These are phyloP conservation scores for Fusarium clavum DNA, from an alignment of 2,329 filamentous ascomycete species.

Conservation along the genomic window DNA sequence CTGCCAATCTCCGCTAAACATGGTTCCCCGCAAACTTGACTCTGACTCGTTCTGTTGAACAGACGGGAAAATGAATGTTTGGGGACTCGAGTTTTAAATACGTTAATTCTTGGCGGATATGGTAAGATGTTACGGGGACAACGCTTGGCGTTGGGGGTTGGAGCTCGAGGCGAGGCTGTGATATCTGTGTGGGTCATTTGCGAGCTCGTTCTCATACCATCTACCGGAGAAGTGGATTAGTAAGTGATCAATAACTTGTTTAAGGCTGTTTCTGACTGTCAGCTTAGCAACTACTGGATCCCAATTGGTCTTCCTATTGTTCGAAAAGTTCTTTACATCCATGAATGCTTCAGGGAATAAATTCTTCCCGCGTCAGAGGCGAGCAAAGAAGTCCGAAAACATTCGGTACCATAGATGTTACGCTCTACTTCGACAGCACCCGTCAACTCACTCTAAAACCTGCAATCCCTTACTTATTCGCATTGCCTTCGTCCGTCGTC, in stretches of 20 bases:
- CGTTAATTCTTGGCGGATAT: neutral
- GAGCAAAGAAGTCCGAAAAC: neutral
- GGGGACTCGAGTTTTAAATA: neutral
- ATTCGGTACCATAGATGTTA: neutral
- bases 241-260: neutral
- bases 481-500: neutral
- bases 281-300: neutral
- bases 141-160: slow-evolving; percentile 2
- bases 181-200: neutral
- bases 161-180: neutral
- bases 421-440: neutral
- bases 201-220: neutral
- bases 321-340: neutral
- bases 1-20: neutral
- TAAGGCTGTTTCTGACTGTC: neutral
- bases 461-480: accelerated
- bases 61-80: neutral
- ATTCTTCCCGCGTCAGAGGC: neutral
- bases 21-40: neutral
- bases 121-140: neutral
- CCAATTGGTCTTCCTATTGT: neutral
- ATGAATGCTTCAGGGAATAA: neutral
- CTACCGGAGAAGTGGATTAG: neutral
- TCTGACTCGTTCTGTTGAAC: neutral
- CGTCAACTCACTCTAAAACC: too few relatives aligned